Base-by-base conservation (phyloP, 2,329 filamentous ascomycete genomes). In the Fusarium sp. region DNA sequence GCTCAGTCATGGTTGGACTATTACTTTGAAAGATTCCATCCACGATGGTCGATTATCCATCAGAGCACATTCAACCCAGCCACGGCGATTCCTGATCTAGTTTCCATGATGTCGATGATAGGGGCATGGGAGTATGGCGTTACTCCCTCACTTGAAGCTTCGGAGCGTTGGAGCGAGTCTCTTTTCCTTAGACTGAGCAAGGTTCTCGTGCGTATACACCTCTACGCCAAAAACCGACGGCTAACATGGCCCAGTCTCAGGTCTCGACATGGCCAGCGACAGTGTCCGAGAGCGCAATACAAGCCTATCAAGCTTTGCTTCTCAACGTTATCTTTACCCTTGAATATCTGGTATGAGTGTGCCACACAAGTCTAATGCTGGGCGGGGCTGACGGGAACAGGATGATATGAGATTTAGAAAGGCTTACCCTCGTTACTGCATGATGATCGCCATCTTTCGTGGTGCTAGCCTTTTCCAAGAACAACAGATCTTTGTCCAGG, bases 181-280 rank as follows among this genome's bases (percentile, higher is more conserved):
- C 38, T 40, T 7, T 18, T 40, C 6, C 16, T 20, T 4, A 40
- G 16, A 13, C 16, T 40, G 16, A 40, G 16, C 16, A 7, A 40
- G 6, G 10, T 13, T 13, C 16, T 40, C 6, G 38, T 40, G 1
- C 10, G 38, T 13, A 7, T 20, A 13, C 20, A 20, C 16, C 20
- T 13, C 16, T 13, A 4, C 1, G 2, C 13, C 2, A 11, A 1
- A 13, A 7, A 6, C 6, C 10, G 4, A 10, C 6, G 2, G 6
- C 38, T 40, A 40, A 40, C 16, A 13, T 13, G 16, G 20, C 8
- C 6, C 6, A 40, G 38, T 40, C 38, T 2, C 38, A 40, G 1
- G 38, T 40, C 16, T 20, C 38, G 10, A 20, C 16, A 40, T 40
- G 38, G 38, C 38, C 38, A 4, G 16, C 16, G 2, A 13, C 38